Evolutionary conservation across 306 rosid genomes (phyloP), one percentile per base, ranked within the genome.

Genomic region (Casuarina cunninghamiana): DNA sequence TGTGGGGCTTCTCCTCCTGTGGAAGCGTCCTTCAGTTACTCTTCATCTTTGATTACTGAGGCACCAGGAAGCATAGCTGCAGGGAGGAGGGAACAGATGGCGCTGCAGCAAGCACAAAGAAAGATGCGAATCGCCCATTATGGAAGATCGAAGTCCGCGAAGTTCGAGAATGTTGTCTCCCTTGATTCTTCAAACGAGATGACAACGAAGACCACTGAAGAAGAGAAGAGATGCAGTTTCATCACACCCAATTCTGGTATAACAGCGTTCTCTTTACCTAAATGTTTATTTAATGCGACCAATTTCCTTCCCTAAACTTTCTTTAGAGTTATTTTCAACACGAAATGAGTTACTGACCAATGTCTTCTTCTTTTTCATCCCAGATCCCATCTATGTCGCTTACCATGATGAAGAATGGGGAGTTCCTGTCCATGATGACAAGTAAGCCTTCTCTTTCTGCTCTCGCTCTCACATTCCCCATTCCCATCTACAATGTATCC

Each of bases 371-470:
- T 10, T 76, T 88, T 46, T 74, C 81, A 71, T 78, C 65, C 57
- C 38, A 96, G 99, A 93, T 91, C 96, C 98, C 57, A 81, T 96
- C 79, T 96, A 96, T 87, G 86, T 95, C 83, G 97, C 98, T 77
- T 96, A 96, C 85, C 99, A 96, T 81, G 99, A 96, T 80, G 88
- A 96, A 86, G 99, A 96, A 85, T 96, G 99, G 99, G 99, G 99
- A 53, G 99, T 93, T 83, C 98, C 99, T 49, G 87, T 93, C 82
- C 96, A 88, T 81, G 98, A 96, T 84, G 99, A 96, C 94, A 90
- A 86, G 99, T 96, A 89, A 91, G 96, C 42, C 46, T 72, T 66
- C 43, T 78, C 15, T 79, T 61, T 62, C 45, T 70, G 53, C 10
- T 72, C 53, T 75, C 75, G 74, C 21, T 72, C 53, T 74, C 67